Conservation (phyloP, 768 basidiomycete genomes). For the Kondoa subrosea region DNA sequence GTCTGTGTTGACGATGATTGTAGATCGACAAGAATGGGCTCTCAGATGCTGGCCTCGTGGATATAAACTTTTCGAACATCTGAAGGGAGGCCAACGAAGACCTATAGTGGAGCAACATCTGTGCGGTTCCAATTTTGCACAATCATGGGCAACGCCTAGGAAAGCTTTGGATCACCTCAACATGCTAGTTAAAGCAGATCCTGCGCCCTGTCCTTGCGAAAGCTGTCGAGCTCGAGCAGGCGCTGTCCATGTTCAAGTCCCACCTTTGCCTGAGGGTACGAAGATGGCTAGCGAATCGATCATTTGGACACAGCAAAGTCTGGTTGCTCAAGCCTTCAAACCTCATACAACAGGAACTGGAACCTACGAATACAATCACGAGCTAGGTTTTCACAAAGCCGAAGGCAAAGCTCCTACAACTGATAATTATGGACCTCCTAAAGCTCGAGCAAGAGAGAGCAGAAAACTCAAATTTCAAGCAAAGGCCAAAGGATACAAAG, state of each 20-base stretch:
- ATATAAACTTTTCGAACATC: not conserved
- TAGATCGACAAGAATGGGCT: not conserved
- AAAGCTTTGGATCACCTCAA: not conserved
- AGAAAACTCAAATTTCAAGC: not conserved
- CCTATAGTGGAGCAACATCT: not conserved
- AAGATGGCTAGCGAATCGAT: not conserved
- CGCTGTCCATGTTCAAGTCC: not conserved
- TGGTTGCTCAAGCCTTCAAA: not conserved
- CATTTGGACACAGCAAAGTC: not conserved
- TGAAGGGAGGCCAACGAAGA: not conserved
- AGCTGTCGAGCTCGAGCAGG: not conserved
- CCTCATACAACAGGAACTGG: not conserved
- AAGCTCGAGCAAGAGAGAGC: not conserved
- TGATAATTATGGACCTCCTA: not conserved
- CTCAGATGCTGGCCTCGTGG: not conserved
- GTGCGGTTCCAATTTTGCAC: conserved; percentile 1
- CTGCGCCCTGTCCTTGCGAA: not conserved
- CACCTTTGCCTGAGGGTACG: not conserved
- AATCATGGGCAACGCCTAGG: not conserved
- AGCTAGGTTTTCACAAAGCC: not conserved
- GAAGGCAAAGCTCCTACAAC: too few species aligned
- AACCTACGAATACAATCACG: not conserved
- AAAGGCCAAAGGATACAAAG: not conserved
- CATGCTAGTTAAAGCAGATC: not conserved
- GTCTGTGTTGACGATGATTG: not conserved